Base-by-base conservation (phyloP, 2,329 filamentous ascomycete species). In the Colletotrichum spinosum region DNA sequence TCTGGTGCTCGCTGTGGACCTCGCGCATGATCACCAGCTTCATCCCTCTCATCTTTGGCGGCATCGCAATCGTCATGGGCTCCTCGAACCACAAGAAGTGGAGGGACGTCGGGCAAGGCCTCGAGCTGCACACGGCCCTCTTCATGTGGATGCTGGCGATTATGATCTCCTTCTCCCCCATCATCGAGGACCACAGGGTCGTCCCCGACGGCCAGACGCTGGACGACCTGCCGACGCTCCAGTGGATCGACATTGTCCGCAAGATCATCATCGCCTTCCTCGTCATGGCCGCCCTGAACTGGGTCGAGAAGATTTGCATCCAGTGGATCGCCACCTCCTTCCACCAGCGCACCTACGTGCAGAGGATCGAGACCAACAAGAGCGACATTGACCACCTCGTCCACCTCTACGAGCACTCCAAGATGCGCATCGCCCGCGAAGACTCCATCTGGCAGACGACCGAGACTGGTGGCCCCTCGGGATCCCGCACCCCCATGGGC, bases 281-380 rank as follows among this genome's bases (percentile, higher is more conserved):
- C 71, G 90, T 97, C 12, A 87, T 92, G 67, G 86, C 89, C 0
- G 83, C 89, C 3, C 82, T 97, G 67, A 97, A 98, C 77, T 91
- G 96, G 66, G 83, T 91, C 56, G 94, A 97, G 77, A 98, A 97
- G 82, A 92, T 97, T 66, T 86, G 97, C 70, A 97, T 97, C 60
- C 94, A 97, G 74, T 90, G 97, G 79, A 97, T 98, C 70, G 94
- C 95, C 38, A 94, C 94, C 63, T 94, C 91, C 67, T 98, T 98
- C 78, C 95, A 98, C 76, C 83, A 92, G 63, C 88, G 95, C 49
- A 97, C 95, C 0, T 98, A 98, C 73, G 90, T 92, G 33, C 93
- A 95, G 71, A 86, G 95, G 13, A 97, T 97, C 71, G 93, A 96
- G 67, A 85, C 95, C 76, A 97, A 97, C 82, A 97, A 97, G 75